Evolutionary conservation across 345 rosid genomes (phyloP).

Genomic region (Pistacia integerrima): DNA sequence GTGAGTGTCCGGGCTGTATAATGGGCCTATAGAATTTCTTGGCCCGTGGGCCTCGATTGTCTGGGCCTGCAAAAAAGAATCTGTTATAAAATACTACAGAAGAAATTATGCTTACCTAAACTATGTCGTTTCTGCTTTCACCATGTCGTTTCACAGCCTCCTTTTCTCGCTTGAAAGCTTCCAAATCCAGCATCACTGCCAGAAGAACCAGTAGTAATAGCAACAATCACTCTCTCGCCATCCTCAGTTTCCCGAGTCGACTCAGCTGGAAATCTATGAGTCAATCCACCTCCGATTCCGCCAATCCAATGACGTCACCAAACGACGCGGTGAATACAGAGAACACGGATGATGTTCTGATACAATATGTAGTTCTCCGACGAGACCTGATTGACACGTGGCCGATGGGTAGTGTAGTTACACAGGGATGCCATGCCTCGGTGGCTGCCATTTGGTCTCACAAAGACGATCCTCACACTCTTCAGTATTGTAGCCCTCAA

Average conservation of each 20-base stretch:
- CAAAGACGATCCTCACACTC: constrained; percentile 64
- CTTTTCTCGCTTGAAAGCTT: background rate
- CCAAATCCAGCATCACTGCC: background rate
- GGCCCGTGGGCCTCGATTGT: too few species aligned
- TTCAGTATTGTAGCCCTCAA: constrained; percentile 66
- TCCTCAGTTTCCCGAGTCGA: background rate
- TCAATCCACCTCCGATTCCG: constrained; percentile 23
- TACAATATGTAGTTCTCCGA: constrained; percentile 84
- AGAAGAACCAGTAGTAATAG: constrained; percentile 14
- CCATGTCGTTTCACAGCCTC: constrained; percentile 14
- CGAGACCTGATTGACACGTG: constrained; percentile 87
- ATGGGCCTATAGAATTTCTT: too few species aligned
- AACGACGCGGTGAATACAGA: constrained; percentile 21
- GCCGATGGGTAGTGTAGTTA: constrained; percentile 92
- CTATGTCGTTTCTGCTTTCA: constrained; percentile 5
- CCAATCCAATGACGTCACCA: constrained; percentile 18
- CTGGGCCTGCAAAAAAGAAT: background rate
- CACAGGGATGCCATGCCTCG: constrained; percentile 97
- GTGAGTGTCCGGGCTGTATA: too few species aligned
- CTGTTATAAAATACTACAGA: too few species aligned
- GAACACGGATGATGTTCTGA: constrained; percentile 51
- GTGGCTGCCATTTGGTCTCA: constrained; percentile 76
- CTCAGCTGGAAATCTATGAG: constrained; percentile 43
- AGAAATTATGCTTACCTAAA: background rate
- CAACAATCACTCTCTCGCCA: background rate